Conservation (phyloP, 2,329 filamentous ascomycete species). For the Exophiala dermatitidis region DNA sequence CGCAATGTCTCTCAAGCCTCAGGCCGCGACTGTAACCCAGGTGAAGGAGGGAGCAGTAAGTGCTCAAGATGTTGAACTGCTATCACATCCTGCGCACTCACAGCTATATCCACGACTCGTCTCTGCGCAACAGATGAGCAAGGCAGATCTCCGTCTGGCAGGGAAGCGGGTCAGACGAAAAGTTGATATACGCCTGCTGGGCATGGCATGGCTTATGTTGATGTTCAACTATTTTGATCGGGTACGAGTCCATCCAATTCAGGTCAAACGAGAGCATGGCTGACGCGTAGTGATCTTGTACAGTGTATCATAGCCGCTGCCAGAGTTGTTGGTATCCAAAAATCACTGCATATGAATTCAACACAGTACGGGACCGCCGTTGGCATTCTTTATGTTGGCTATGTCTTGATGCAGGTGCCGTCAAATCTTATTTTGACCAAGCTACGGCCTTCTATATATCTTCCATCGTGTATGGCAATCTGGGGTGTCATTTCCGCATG, state of each 20-base stretch:
- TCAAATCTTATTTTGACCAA: constrained; percentile 30
- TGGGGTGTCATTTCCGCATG: constrained; percentile 5
- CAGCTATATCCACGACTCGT: background rate
- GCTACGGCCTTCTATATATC: constrained; percentile 12
- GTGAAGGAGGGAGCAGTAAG: background rate
- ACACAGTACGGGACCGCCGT: constrained; percentile 34
- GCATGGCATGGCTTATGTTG: constrained; percentile 10
- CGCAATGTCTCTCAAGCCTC: too few relatives aligned
- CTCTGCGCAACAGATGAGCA: background rate
- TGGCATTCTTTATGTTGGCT: constrained; percentile 50
- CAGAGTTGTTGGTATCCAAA: constrained; percentile 44
- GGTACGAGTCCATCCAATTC: background rate
- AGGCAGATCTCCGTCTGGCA: background rate
- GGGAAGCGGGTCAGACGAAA: constrained; percentile 3
- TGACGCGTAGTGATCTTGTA: background rate
- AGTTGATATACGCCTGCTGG: constrained; percentile 6
- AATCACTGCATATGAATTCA: constrained; percentile 34
- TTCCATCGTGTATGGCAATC: constrained; percentile 4
- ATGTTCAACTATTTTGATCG: constrained; percentile 53
- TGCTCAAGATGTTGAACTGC: background rate
- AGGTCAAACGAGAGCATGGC: background rate
- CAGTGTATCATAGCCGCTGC: constrained; percentile 53
- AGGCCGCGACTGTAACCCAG: background rate
- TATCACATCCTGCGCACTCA: background rate
- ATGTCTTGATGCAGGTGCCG: constrained; percentile 51